Conservation (phyloP, 2,329 filamentous ascomycete species). For the Paracoccidioides brasiliensis region DNA sequence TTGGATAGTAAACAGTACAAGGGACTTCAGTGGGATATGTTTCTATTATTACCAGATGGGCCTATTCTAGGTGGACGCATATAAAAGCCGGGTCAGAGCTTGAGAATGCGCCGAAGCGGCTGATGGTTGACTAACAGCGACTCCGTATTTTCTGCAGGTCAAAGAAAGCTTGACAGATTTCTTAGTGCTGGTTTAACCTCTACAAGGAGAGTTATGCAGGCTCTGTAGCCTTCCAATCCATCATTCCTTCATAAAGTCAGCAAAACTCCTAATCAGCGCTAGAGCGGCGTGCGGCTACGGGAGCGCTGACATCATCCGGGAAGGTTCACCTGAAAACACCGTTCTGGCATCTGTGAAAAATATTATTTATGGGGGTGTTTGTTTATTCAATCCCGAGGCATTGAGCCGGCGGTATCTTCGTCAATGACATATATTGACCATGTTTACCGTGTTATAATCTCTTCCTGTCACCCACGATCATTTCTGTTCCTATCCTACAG, state of each 20-base stretch:
- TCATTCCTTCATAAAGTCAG: background rate
- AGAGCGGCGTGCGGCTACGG: background rate
- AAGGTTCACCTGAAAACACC: background rate
- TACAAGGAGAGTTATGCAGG: background rate
- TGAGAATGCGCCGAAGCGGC: too few relatives aligned
- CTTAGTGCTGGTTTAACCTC: background rate
- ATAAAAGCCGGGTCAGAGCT: too few relatives aligned
- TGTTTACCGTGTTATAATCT: background rate
- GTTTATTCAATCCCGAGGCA: background rate
- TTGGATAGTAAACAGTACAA: too few relatives aligned
- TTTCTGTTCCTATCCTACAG: background rate
- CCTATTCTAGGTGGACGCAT: too few relatives aligned
- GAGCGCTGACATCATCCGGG: constrained; percentile 1
- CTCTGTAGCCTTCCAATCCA: background rate
- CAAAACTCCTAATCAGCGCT: background rate
- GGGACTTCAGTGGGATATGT: too few relatives aligned
- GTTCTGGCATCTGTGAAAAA: background rate
- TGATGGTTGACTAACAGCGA: too few relatives aligned
- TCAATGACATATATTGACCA: background rate
- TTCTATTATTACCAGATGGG: too few relatives aligned
- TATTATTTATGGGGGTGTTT: background rate
- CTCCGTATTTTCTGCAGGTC: too few relatives aligned
- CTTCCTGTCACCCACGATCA: background rate
- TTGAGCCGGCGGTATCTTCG: background rate
- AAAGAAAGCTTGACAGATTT: background rate